A percentile compares a stretch with the other conserved stretches of the same genome.
These are phyloP conservation scores for Teratosphaeria zuluensis DNA, from an alignment of 2,329 filamentous ascomycete genomes.

Conservation along the genomic window DNA sequence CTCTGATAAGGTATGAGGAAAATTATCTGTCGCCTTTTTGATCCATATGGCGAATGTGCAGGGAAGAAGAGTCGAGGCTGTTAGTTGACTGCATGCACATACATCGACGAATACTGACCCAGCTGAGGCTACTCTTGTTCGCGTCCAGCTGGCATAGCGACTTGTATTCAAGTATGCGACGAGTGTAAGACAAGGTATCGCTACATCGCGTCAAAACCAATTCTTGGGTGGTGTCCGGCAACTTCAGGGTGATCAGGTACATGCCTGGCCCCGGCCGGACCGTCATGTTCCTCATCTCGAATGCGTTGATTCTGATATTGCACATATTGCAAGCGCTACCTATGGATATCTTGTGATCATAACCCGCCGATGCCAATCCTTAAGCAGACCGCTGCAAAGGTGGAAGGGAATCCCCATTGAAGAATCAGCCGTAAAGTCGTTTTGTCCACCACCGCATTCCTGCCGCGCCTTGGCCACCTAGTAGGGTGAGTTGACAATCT, in stretches of 20 bases:
- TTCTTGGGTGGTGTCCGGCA: not conserved
- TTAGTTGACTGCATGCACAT: too few species aligned
- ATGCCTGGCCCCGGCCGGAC: not conserved
- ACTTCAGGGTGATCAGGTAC: not conserved
- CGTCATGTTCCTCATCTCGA: not conserved
- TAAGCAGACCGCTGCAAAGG: not conserved
- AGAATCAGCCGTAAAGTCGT: not conserved
- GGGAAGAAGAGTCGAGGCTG: too few species aligned
- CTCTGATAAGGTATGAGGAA: too few species aligned
- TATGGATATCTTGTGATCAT: not conserved
- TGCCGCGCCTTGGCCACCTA: conserved; percentile 19
- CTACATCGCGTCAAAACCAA: too few species aligned
- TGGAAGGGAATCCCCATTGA: not conserved
- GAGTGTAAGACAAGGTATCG: too few species aligned
- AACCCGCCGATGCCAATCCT: not conserved
- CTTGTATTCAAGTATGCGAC: too few species aligned
- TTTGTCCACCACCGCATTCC: not conserved
- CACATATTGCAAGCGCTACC: not conserved
- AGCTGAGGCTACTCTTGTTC: too few species aligned
- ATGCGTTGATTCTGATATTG: not conserved
- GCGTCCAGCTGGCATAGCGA: too few species aligned
- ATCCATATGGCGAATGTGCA: too few species aligned
- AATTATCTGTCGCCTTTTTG: too few species aligned
- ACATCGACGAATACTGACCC: too few species aligned
- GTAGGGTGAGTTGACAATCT: conserved; percentile 70